Conservation (phyloP, 2,329 filamentous ascomycete species). For the Penicillium glabrum region DNA sequence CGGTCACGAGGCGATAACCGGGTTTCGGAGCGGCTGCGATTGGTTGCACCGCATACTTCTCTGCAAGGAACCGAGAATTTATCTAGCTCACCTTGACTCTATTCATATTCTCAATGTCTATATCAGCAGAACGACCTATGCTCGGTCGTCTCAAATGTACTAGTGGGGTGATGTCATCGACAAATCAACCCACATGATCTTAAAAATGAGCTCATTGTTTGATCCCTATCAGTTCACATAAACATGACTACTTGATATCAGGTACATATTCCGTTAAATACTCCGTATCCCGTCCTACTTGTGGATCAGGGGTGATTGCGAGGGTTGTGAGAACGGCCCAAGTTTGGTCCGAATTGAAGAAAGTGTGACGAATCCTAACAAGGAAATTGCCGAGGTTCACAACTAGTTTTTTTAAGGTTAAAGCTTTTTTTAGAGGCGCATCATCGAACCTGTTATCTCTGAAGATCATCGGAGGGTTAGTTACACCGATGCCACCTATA, state of each 20-base stretch:
- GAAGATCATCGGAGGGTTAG: not conserved
- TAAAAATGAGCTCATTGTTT: not conserved
- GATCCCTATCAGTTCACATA: not conserved
- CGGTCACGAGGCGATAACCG: slow-evolving; percentile 3
- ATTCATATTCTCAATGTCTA: not conserved
- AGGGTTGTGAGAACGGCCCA: not conserved
- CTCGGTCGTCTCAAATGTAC: not conserved
- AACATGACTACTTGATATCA: not conserved
- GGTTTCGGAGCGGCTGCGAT: not conserved
- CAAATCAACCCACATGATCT: not conserved
- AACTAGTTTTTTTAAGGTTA: not conserved
- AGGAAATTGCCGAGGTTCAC: not conserved
- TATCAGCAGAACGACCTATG: not conserved
- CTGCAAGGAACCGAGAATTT: not conserved
- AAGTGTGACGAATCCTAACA: not conserved
- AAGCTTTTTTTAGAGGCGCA: not conserved
- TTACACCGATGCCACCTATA: not conserved
- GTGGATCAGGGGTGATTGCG: not conserved
- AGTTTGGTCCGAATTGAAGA: not conserved
- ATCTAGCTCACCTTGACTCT: not conserved
- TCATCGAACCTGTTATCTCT: not conserved
- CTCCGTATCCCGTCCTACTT: not conserved
- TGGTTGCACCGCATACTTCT: not conserved
- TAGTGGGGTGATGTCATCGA: not conserved
- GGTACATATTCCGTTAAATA: not conserved